Percentiles rank a stretch among this genome's conserved stretches.
Conservation (phyloP, 2,329 filamentous ascomycete genomes). For the Hansfordia pulvinata region DNA sequence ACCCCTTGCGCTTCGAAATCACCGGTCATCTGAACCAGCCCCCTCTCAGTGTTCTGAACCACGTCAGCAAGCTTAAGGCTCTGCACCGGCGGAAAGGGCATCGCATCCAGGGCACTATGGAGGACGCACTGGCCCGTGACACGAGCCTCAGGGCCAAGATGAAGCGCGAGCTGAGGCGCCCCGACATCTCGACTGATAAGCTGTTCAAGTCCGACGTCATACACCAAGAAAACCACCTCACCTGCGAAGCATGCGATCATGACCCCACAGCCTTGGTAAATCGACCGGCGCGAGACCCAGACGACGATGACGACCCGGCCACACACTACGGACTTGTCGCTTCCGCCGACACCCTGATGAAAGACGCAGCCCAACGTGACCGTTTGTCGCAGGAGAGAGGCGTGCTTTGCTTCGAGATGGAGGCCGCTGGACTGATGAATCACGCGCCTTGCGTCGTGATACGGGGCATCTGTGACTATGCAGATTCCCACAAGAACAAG, state of each 20-base stretch:
- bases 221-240: neutral
- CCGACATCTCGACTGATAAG: neutral
- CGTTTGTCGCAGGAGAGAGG: neutral
- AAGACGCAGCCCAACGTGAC: neutral
- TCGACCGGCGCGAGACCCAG: neutral
- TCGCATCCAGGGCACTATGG: neutral
- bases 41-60: neutral
- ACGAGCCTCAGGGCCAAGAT: neutral
- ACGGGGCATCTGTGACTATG: conserved; percentile 1
- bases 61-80: neutral
- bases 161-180: neutral
- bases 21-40: neutral
- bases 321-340: neutral
- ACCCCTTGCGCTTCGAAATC: neutral
- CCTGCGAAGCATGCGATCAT: neutral
- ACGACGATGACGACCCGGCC: neutral
- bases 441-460: neutral
- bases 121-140: neutral
- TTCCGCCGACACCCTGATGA: neutral
- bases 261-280: neutral
- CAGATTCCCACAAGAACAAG: neutral
- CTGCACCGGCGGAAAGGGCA: neutral
- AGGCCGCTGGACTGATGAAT: neutral
- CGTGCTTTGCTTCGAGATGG: conserved; percentile 1
- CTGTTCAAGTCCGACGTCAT: neutral